Conservation (phyloP, 2,329 filamentous ascomycete genomes). For the Didymella exigua region DNA sequence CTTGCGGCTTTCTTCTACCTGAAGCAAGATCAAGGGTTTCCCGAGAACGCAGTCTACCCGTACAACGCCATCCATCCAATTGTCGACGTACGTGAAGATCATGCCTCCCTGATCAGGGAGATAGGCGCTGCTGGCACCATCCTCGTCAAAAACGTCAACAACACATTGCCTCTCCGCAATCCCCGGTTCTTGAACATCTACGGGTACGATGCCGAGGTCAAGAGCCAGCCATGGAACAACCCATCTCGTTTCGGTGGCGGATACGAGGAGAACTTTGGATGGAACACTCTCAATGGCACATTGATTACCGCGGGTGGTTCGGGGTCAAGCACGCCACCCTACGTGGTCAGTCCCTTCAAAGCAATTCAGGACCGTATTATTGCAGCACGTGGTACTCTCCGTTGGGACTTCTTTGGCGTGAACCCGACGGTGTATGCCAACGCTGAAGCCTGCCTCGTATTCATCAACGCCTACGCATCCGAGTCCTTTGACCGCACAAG, state of each 20-base stretch:
- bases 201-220: slow-evolving; percentile 48
- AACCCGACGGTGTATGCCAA: slow-evolving; percentile 39
- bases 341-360: slow-evolving; percentile 51
- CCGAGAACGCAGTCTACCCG: slow-evolving; percentile 30
- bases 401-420: slow-evolving; percentile 44
- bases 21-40: slow-evolving; percentile 49
- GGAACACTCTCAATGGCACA: slow-evolving; percentile 50
- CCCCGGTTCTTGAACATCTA: slow-evolving; percentile 48
- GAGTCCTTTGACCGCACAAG: slow-evolving; percentile 39
- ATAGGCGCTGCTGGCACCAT: slow-evolving; percentile 50
- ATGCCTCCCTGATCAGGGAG: slow-evolving; percentile 48
- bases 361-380: slow-evolving; percentile 44
- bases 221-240: slow-evolving; percentile 46
- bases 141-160: slow-evolving; percentile 56
- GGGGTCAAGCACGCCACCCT: slow-evolving; percentile 48
- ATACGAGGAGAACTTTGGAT: slow-evolving; percentile 48
- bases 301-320: slow-evolving; percentile 49
- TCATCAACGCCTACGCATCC: slow-evolving; percentile 60
- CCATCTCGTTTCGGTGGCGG: slow-evolving; percentile 46
- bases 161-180: slow-evolving; percentile 46
- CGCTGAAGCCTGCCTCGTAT: slow-evolving; percentile 58
- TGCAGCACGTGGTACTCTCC: slow-evolving; percentile 39
- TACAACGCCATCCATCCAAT: slow-evolving; percentile 50
- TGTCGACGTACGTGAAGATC: slow-evolving; percentile 52
- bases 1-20: slow-evolving; percentile 37